Evolutionary conservation across 2,329 filamentous ascomycete genomes (phyloP).

Genomic region (Balansia obtecta): DNA sequence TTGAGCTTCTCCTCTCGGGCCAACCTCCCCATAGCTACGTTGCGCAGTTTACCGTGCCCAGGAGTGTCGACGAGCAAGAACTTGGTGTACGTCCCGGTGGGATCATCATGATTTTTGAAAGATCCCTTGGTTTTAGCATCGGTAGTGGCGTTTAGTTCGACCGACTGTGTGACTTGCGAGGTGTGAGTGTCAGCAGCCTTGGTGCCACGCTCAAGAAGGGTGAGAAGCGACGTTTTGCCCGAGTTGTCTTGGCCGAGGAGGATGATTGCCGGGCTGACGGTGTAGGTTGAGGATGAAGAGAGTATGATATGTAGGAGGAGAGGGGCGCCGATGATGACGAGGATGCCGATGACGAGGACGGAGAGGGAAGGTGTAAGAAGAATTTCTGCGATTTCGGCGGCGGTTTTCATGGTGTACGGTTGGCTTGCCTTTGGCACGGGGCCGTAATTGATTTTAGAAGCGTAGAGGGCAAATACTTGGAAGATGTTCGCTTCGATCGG

Average conservation of each 20-base stretch:
- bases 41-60: conserved; percentile 86
- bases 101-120: conserved; percentile 44
- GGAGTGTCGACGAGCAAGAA: conserved; percentile 81
- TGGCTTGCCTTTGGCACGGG: too few species aligned
- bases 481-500: too few species aligned
- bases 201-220: conserved; percentile 50
- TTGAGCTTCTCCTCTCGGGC: conserved; percentile 37
- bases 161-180: conserved; percentile 34
- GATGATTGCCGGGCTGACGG: conserved; percentile 62
- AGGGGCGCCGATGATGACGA: conserved; percentile 62
- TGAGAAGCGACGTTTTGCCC: conserved; percentile 84
- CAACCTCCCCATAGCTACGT: conserved; percentile 46
- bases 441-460: too few species aligned
- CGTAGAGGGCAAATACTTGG: too few species aligned
- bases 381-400: conserved; percentile 33
- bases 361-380: conserved; percentile 47
- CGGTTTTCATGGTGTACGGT: conserved; percentile 21
- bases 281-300: conserved; percentile 52
- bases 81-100: conserved; percentile 46
- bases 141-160: conserved; percentile 43
- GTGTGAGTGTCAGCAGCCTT: conserved; percentile 38
- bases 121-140: conserved; percentile 29
- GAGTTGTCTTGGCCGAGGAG: conserved; percentile 69
- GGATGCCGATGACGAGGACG: conserved; percentile 53
- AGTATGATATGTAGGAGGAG: conserved; percentile 66